Evolutionary conservation across 1,284 basidiomycete genomes (phyloP).

Genomic region (Ceratobasidium sp.): DNA sequence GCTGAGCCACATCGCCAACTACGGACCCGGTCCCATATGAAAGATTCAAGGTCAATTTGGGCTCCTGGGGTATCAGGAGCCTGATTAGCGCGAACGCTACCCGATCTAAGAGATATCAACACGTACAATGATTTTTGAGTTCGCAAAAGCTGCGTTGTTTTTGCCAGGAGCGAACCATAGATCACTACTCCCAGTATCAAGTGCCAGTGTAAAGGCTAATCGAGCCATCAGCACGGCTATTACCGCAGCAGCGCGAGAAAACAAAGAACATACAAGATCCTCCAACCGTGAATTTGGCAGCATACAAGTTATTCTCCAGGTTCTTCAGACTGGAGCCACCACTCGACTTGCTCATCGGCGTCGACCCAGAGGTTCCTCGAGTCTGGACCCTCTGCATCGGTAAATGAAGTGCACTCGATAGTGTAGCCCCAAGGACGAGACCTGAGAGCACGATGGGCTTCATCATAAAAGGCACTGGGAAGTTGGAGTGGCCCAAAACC

Average conservation of each 20-base stretch:
- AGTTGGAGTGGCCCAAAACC: not conserved
- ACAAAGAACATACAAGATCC: not conserved
- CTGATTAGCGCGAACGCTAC: not conserved
- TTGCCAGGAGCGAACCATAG: constrained; percentile 7
- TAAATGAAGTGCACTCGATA: constrained; percentile 20
- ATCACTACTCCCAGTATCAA: constrained; percentile 35
- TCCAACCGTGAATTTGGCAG: constrained; percentile 2
- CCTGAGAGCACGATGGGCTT: constrained; percentile 2
- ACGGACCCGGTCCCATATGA: constrained; percentile 27
- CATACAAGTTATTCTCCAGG: not conserved
- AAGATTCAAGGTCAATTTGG: not conserved
- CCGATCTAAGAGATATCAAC: not conserved
- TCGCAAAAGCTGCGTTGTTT: constrained; percentile 5
- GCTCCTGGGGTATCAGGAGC: not conserved
- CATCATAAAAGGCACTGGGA: not conserved
- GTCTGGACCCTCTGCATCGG: constrained; percentile 11
- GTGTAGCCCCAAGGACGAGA: constrained; percentile 4
- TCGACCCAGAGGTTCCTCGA: constrained; percentile 3
- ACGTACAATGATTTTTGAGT: not conserved
- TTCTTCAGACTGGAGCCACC: not conserved
- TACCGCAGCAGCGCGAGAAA: not conserved
- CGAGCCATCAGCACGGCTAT: not conserved
- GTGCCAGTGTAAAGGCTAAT: constrained; percentile 14
- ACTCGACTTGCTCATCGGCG: constrained; percentile 4
- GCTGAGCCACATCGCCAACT: constrained; percentile 16